These are phyloP conservation scores for Dimargaris xerosporica DNA, from an alignment of 192 early-diverging fungal species.

Conservation along the genomic window DNA sequence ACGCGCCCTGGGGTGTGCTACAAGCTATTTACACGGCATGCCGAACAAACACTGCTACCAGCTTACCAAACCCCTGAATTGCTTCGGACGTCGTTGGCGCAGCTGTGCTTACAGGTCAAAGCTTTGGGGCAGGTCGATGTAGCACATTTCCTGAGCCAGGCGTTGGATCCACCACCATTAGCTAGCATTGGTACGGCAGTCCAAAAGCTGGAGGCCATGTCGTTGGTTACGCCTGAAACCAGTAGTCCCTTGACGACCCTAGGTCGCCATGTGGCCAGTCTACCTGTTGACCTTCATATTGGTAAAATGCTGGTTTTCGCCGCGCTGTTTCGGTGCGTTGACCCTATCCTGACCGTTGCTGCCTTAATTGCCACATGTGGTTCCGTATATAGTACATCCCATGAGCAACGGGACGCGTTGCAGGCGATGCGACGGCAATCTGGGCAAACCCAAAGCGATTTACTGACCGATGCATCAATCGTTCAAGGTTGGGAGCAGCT, in stretches of 20 bases:
- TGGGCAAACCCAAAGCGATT: not conserved
- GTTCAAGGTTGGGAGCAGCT: not conserved
- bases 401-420: conserved; percentile 6
- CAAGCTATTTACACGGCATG: conserved; percentile 43
- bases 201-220: conserved; percentile 35
- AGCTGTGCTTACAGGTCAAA: conserved; percentile 58
- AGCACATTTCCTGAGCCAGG: conserved; percentile 30
- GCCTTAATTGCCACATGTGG: conserved; percentile 44
- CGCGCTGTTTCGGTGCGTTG: conserved; percentile 52
- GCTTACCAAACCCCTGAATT: conserved; percentile 60
- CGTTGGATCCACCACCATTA: conserved; percentile 50
- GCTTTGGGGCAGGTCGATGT: conserved; percentile 47
- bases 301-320: conserved; percentile 68
- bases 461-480: not conserved
- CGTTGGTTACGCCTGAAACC: conserved; percentile 9
- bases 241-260: conserved; percentile 51
- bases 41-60: conserved; percentile 34
- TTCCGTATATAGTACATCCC: conserved; percentile 19
- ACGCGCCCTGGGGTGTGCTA: conserved; percentile 60
- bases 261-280: conserved; percentile 45
- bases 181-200: conserved; percentile 38
- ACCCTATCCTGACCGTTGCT: conserved; percentile 53
- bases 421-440: conserved; percentile 9
- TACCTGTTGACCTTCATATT: conserved; percentile 64
- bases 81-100: conserved; percentile 63